Percentiles rank a stretch among this genome's conserved stretches.
Conservation (phyloP, 2,329 filamentous ascomycete genomes). For the Karstenula rhodostoma region DNA sequence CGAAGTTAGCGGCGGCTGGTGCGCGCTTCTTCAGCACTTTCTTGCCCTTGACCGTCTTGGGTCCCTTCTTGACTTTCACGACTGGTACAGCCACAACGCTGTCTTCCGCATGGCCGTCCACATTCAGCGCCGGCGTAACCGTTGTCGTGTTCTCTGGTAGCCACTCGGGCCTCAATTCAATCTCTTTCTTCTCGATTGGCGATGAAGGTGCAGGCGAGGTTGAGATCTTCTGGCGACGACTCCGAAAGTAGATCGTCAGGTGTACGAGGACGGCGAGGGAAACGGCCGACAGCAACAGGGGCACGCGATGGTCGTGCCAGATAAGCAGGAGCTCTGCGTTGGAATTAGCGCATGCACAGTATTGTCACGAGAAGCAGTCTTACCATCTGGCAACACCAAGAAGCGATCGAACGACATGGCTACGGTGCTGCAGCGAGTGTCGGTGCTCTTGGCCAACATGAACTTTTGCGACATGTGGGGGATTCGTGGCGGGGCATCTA, state of each 20-base stretch:
- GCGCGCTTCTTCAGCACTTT: constrained; percentile 33
- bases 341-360: background rate
- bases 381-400: constrained; percentile 9
- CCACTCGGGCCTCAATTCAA: constrained; percentile 46
- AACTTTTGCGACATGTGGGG: constrained; percentile 12
- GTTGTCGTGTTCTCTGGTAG: constrained; percentile 44
- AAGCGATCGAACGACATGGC: constrained; percentile 3
- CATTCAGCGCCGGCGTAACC: constrained; percentile 26
- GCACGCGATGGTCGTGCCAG: constrained; percentile 48
- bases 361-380: background rate
- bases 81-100: constrained; percentile 28
- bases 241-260: constrained; percentile 36
- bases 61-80: constrained; percentile 39
- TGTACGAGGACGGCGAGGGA: constrained; percentile 41
- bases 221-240: constrained; percentile 38
- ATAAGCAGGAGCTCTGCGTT: constrained; percentile 44
- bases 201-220: constrained; percentile 42
- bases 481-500: constrained; percentile 1
- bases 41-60: constrained; percentile 51
- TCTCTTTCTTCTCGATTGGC: constrained; percentile 40
- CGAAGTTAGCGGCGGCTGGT: constrained; percentile 30
- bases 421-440: constrained; percentile 2
- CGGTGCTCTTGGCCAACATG: background rate
- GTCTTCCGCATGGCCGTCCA: constrained; percentile 43
- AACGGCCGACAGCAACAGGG: constrained; percentile 43